A percentile compares a stretch with the other conserved stretches of the same genome.
phyloP scores from a whole-genome alignment of 495 filamentous ascomycete genomes.

The Poronia punctata region DNA sequence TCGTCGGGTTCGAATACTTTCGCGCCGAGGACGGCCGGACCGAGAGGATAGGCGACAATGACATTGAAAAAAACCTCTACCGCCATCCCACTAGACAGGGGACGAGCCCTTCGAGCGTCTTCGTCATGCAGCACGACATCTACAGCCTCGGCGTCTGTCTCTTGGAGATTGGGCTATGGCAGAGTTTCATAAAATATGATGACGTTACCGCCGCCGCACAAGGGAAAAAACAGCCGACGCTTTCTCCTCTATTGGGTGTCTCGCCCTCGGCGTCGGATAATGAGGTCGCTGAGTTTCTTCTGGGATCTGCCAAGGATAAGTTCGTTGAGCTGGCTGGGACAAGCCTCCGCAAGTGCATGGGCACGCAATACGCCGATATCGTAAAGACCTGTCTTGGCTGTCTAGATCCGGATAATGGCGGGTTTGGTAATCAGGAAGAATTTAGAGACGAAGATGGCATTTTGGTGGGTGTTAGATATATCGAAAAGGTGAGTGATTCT shows the following conservation, averaged over 20 bases:
- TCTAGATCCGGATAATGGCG: slow-evolving; percentile 40
- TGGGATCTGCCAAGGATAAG: background rate
- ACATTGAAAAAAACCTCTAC: slow-evolving; percentile 46
- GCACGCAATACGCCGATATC: slow-evolving; percentile 38
- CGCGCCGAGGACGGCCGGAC: slow-evolving; percentile 32
- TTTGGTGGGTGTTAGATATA: slow-evolving; percentile 42
- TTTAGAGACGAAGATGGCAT: slow-evolving; percentile 47
- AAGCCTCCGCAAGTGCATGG: slow-evolving; percentile 37
- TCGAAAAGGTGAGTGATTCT: slow-evolving; percentile 41
- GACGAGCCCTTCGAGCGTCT: slow-evolving; percentile 26
- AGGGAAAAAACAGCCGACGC: background rate
- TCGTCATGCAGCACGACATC: slow-evolving; percentile 55
- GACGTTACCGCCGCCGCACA: background rate
- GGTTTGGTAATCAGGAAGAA: slow-evolving; percentile 40
- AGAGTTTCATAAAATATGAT: slow-evolving; percentile 32
- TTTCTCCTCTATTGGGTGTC: background rate
- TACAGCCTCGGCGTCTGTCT: slow-evolving; percentile 57
- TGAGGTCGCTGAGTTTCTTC: slow-evolving; percentile 5
- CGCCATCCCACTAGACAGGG: slow-evolving; percentile 48
- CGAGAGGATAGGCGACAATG: slow-evolving; percentile 27
- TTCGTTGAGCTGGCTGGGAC: slow-evolving; percentile 31
- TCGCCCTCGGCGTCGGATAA: background rate
- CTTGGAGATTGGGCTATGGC: slow-evolving; percentile 54
- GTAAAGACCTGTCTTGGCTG: slow-evolving; percentile 48
- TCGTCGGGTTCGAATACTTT: slow-evolving; percentile 41